Base-by-base conservation (phyloP, 805 yeast genomes). In the Candida ascalaphidarum region DNA sequence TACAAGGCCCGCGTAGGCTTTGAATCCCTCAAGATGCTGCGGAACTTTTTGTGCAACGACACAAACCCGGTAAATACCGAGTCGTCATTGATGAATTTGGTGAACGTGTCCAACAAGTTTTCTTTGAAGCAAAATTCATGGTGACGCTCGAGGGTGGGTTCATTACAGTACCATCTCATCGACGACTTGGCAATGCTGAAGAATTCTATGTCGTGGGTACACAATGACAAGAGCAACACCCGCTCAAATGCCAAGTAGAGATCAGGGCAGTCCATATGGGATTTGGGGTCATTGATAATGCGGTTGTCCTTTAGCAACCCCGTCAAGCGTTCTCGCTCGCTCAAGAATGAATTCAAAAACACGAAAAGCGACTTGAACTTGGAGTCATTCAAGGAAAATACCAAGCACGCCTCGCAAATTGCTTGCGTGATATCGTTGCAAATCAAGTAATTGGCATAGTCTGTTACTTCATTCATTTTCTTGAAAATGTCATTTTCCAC, bases 41-140 rank as follows among this genome's bases (percentile, higher is more conserved):
- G 64, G 29, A 81, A 52, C 33, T 74, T 69, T 45, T 81, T 80
- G 43, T 81, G 86, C 20, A 81, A 62, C 0, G 94, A 86, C 17
- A 79, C 76, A 13, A 77, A 65, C 17, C 92, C 88, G 1, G 82
- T 74, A 22, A 79, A 70, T 2, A 77, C 68, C 14, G 58, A 55
- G 14, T 63, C 69, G 35, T 78, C 86, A 5, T 68, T 51, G 3
- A 70, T 52, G 25, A 82, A 49, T 19, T 36, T 36, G 15, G 44
- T 40, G 30, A 62, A 58, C 0, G 58, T 47, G 3, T 43, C 47
- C 7, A 35, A 26, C 22, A 60, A 32, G 31, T 55, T 49, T 13
- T 43, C 47, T 3, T 33, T 34, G 12, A 33, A 36, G 15, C 42
- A 40, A 7, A 29, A 24, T 5, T 23, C 14, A 5, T 17, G 20